These are phyloP conservation scores for Misopates orontium DNA, from an alignment of 257 asterid species.

Conservation along the genomic window DNA sequence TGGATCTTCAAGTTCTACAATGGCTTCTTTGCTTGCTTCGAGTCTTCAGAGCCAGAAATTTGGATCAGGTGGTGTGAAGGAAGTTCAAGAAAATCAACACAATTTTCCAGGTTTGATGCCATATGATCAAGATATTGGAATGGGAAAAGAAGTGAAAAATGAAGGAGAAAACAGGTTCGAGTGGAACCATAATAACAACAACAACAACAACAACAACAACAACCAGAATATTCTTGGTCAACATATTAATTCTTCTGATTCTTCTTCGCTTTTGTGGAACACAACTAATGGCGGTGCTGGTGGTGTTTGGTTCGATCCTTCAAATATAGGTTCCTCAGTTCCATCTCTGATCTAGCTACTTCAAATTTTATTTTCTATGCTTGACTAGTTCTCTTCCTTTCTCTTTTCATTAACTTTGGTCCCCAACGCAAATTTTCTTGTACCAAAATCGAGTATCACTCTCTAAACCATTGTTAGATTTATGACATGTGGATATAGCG, in stretches of 20 bases:
- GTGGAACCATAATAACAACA: background rate
- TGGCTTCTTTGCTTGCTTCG: constrained; percentile 41
- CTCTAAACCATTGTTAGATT: no score
- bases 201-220: constrained; percentile 33
- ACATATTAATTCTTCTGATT: constrained; percentile 28
- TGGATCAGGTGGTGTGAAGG: no score
- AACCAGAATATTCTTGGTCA: constrained; percentile 31
- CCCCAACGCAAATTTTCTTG: no score
- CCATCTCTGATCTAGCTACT: constrained; percentile 41
- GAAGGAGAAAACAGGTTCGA: constrained; percentile 34
- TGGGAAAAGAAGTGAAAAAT: constrained; percentile 31
- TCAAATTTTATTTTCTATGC: no score
- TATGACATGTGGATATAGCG: no score
- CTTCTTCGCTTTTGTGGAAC: constrained; percentile 47
- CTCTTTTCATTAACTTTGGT: no score
- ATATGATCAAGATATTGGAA: constrained; percentile 22
- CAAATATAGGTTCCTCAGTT: constrained; percentile 53
- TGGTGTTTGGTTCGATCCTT: constrained; percentile 52
- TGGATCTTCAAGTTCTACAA: constrained; percentile 40
- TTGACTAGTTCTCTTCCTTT: no score
- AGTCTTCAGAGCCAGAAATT: constrained; percentile 33
- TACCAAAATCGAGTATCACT: no score
- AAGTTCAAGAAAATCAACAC: background rate
- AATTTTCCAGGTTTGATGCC: constrained; percentile 24
- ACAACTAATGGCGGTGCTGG: constrained; percentile 16